These are phyloP conservation scores for Trametes coccinea DNA, from an alignment of 768 basidiomycete species.

Conservation along the genomic window DNA sequence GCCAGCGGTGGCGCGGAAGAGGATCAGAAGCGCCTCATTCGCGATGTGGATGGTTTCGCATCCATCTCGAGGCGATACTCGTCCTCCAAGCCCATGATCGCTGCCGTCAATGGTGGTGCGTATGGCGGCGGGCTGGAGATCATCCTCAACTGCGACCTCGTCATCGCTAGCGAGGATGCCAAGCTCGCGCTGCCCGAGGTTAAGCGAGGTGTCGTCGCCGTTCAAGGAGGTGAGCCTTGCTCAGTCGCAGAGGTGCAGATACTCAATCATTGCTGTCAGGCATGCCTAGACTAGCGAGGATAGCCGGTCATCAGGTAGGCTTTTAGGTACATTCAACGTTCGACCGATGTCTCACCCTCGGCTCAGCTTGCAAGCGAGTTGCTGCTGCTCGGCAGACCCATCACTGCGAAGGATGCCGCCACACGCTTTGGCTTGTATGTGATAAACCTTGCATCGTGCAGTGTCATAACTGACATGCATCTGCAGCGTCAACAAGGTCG, in stretches of 20 bases:
- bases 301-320: conserved; percentile 74
- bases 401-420: conserved; percentile 67
- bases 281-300: conserved; percentile 66
- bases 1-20: conserved; percentile 39
- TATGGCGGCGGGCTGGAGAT: conserved; percentile 38
- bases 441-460: conserved; percentile 4
- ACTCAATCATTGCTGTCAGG: conserved; percentile 31
- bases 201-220: conserved; percentile 71
- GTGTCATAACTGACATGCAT: not conserved
- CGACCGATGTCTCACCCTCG: not conserved
- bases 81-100: conserved; percentile 73
- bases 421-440: conserved; percentile 72
- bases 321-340: conserved; percentile 10
- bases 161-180: conserved; percentile 65
- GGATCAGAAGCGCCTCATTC: conserved; percentile 45
- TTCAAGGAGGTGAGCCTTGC: conserved; percentile 55
- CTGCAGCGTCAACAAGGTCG: conserved; percentile 69
- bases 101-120: conserved; percentile 73
- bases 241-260: not conserved
- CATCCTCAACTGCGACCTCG: conserved; percentile 75
- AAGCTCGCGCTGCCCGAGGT: conserved; percentile 79
- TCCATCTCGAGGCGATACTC: conserved; percentile 65
- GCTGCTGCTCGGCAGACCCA: conserved; percentile 68
- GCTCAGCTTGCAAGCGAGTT: conserved; percentile 70
- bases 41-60: conserved; percentile 62